Percentiles rank a stretch among this genome's conserved stretches.
Conservation (phyloP, 1,284 basidiomycete genomes). For the Pseudozyma hubeiensis region DNA sequence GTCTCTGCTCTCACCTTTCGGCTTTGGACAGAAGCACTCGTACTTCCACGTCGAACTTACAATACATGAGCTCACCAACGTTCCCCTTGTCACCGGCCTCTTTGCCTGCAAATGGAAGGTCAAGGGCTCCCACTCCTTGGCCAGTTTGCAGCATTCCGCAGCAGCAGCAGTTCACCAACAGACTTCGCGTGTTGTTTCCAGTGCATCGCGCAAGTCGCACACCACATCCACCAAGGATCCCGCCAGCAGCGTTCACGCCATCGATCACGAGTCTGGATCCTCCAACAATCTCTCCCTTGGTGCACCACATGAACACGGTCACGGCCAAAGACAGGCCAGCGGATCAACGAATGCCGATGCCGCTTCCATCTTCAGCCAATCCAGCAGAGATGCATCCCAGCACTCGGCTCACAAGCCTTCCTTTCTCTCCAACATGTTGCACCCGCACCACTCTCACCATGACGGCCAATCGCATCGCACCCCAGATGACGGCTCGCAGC, state of each 20-base stretch:
- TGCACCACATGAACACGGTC: slow-evolving; percentile 14
- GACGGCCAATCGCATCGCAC: slow-evolving; percentile 11
- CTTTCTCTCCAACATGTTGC: slow-evolving; percentile 20
- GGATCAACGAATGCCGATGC: slow-evolving; percentile 15
- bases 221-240: slow-evolving; percentile 15
- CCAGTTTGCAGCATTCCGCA: slow-evolving; percentile 43
- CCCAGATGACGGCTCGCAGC: slow-evolving; percentile 8
- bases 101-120: slow-evolving; percentile 82
- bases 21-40: slow-evolving; percentile 72
- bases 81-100: slow-evolving; percentile 80
- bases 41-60: slow-evolving; percentile 77
- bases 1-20: slow-evolving; percentile 60
- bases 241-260: slow-evolving; percentile 22
- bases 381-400: slow-evolving; percentile 14
- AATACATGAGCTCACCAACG: slow-evolving; percentile 79
- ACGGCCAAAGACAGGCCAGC: slow-evolving; percentile 8
- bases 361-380: slow-evolving; percentile 25
- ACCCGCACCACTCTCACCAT: slow-evolving; percentile 2
- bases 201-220: slow-evolving; percentile 15
- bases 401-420: slow-evolving; percentile 16
- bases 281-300: slow-evolving; percentile 13
- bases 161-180: slow-evolving; percentile 41
- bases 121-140: slow-evolving; percentile 72
- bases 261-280: slow-evolving; percentile 28
- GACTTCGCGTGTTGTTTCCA: slow-evolving; percentile 18